phyloP scores from a whole-genome alignment of 768 basidiomycete genomes.

The Daedaleopsis nitida region DNA sequence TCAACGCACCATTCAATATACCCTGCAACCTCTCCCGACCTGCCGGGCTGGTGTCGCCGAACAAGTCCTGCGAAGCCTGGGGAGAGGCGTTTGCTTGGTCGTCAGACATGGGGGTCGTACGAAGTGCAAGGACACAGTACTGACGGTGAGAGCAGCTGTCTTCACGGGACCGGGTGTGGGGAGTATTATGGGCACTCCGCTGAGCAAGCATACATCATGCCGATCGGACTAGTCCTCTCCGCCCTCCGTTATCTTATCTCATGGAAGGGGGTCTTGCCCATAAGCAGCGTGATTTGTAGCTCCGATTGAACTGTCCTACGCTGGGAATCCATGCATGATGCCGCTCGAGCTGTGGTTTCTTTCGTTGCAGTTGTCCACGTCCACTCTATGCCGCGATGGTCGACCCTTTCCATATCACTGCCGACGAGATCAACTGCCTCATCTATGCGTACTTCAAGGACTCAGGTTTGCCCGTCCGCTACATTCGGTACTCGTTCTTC shows the following conservation, averaged over 20 bases:
- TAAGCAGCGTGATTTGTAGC: not conserved
- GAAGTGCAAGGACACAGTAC: slow-evolving; percentile 16
- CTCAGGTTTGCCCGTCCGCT: slow-evolving; percentile 52
- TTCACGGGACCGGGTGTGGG: not conserved
- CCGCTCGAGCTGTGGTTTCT: too few relatives aligned
- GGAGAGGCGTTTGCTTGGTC: slow-evolving; percentile 31
- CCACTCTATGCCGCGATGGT: slow-evolving; percentile 14
- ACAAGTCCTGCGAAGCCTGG: not conserved
- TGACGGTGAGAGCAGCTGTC: not conserved
- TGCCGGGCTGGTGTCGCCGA: not conserved
- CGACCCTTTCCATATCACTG: slow-evolving; percentile 62
- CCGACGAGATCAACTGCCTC: slow-evolving; percentile 84
- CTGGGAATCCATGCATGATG: too few relatives aligned
- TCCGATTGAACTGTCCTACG: not conserved
- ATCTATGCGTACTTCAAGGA: slow-evolving; percentile 85
- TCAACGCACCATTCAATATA: slow-evolving; percentile 8
- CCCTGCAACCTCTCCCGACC: slow-evolving; percentile 13
- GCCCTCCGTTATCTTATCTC: slow-evolving; percentile 18
- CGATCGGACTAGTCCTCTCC: not conserved
- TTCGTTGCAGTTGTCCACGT: not conserved
- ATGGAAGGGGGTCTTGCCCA: not conserved
- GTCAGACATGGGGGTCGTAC: slow-evolving; percentile 23
- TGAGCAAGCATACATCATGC: slow-evolving; percentile 23
- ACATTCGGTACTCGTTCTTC: not conserved
- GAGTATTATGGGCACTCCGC: slow-evolving; percentile 1